Conservation (phyloP, 768 basidiomycete genomes). For the Chiua virens region DNA sequence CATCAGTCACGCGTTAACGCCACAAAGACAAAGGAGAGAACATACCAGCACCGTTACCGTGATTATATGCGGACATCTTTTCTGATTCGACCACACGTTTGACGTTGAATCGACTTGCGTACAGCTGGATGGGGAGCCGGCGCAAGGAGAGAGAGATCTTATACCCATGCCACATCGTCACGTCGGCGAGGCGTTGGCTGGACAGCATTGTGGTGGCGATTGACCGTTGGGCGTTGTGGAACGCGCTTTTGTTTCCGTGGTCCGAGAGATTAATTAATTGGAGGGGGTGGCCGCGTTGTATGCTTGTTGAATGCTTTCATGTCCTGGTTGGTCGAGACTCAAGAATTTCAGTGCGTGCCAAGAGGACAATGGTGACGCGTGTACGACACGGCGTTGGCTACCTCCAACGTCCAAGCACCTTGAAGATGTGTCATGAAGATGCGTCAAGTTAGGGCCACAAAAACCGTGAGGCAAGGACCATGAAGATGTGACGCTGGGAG, state of each 20-base stretch:
- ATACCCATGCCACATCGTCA: constrained; percentile 3
- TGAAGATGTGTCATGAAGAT: background rate
- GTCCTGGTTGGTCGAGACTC: background rate
- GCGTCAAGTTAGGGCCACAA: constrained; percentile 1
- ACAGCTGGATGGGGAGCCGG: background rate
- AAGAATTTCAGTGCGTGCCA: background rate
- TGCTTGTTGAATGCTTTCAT: background rate
- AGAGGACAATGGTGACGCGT: constrained; percentile 5
- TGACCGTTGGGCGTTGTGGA: constrained; percentile 1
- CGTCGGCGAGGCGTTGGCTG: constrained; percentile 6
- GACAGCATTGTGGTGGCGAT: background rate
- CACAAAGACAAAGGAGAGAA: too few relatives aligned
- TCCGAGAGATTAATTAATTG: constrained; percentile 8
- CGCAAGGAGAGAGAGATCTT: background rate
- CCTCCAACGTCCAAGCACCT: background rate
- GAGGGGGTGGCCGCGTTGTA: background rate
- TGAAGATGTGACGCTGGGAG: background rate
- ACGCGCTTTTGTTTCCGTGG: constrained; percentile 4
- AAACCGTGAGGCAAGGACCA: background rate
- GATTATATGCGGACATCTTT: constrained; percentile 5
- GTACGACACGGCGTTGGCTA: background rate
- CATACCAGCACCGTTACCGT: constrained; percentile 8
- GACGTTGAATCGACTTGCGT: background rate
- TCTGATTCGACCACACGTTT: background rate
- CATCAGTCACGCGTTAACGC: background rate